Evolutionary conservation across 495 filamentous ascomycete species (phyloP).

Genomic region (Halenospora varia): DNA sequence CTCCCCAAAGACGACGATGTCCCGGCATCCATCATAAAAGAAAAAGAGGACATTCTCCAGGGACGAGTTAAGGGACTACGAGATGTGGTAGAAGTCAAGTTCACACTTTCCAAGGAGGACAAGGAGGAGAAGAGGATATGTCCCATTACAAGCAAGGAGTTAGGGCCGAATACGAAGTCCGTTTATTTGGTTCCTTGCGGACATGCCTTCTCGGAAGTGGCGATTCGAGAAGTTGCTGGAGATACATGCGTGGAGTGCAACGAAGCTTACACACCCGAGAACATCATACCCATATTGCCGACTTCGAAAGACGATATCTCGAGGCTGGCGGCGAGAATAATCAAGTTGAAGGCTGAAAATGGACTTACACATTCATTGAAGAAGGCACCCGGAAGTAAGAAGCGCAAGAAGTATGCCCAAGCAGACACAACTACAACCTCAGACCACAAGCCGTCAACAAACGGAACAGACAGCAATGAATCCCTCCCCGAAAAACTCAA

Average conservation of each 20-base stretch:
- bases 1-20: slow-evolving; percentile 56
- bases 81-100: slow-evolving; percentile 87
- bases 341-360: slow-evolving; percentile 59
- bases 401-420: slow-evolving; percentile 50
- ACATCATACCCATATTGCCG: slow-evolving; percentile 80
- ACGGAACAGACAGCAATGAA: neutral
- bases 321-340: slow-evolving; percentile 57
- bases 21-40: slow-evolving; percentile 32
- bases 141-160: slow-evolving; percentile 79
- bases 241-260: slow-evolving; percentile 62
- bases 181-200: slow-evolving; percentile 95
- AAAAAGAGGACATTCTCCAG: slow-evolving; percentile 63
- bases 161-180: slow-evolving; percentile 74
- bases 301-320: slow-evolving; percentile 66
- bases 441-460: slow-evolving; percentile 18
- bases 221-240: slow-evolving; percentile 70
- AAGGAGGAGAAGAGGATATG: slow-evolving; percentile 56
- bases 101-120: slow-evolving; percentile 42
- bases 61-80: slow-evolving; percentile 74
- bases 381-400: slow-evolving; percentile 67
- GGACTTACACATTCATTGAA: slow-evolving; percentile 86
- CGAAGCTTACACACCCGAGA: slow-evolving; percentile 65
- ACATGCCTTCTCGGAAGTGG: slow-evolving; percentile 85
- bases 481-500: slow-evolving; percentile 6
- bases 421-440: slow-evolving; percentile 26